Evolutionary conservation across 306 rosid genomes (phyloP).

Genomic region (Carpinus viminea): DNA sequence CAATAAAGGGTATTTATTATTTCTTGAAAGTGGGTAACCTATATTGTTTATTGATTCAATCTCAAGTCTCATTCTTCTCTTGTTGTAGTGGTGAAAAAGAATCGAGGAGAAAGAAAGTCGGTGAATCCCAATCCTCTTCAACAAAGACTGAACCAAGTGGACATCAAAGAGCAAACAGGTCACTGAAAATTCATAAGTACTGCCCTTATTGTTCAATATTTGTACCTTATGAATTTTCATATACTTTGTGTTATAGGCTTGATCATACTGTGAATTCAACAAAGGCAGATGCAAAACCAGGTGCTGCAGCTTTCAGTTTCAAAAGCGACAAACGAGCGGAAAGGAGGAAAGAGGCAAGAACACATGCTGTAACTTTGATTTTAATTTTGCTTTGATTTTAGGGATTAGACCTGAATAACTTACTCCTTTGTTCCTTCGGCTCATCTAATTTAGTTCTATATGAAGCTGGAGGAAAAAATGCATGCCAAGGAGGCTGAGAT

Average conservation of each 20-base stretch:
- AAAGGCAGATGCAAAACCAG: slow-evolving; percentile 41
- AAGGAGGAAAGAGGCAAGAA: slow-evolving; percentile 73
- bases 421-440: slow-evolving; percentile 26
- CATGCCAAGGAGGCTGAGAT: slow-evolving; percentile 59
- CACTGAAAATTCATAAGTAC: slow-evolving; percentile 18
- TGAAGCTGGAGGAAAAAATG: slow-evolving; percentile 59
- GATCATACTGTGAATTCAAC: slow-evolving; percentile 35
- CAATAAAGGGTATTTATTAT: slow-evolving; percentile 47
- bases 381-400: slow-evolving; percentile 2
- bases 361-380: slow-evolving; percentile 5
- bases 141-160: slow-evolving; percentile 43
- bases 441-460: slow-evolving; percentile 43
- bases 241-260: slow-evolving; percentile 26
- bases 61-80: slow-evolving; percentile 23
- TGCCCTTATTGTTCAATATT: slow-evolving; percentile 8
- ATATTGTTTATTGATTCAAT: slow-evolving; percentile 23
- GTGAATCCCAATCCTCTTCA: slow-evolving; percentile 35
- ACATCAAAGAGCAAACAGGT: slow-evolving; percentile 51
- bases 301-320: slow-evolving; percentile 49
- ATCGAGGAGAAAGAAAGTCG: slow-evolving; percentile 36
- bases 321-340: slow-evolving; percentile 56
- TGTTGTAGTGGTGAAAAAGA: slow-evolving; percentile 38
- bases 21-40: slow-evolving; percentile 22
- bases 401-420: slow-evolving; percentile 17
- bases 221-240: slow-evolving; percentile 7